Evolutionary conservation across 2,329 filamentous ascomycete species (phyloP).

Genomic region (Neonectria punicea): DNA sequence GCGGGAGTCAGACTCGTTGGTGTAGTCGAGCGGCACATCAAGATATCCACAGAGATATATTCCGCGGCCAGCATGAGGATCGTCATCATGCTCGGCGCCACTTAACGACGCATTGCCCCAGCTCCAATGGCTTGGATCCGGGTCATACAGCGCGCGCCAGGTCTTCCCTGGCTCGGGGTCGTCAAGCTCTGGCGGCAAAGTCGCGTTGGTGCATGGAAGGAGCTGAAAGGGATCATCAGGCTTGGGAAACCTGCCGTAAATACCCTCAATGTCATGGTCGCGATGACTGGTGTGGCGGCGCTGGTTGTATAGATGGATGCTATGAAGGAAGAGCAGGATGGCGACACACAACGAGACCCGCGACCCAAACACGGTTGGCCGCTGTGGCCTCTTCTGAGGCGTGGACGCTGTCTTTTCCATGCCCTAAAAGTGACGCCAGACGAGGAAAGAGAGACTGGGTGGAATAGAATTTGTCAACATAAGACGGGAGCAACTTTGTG

Average conservation of each 20-base stretch:
- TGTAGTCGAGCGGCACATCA: slow-evolving; percentile 60
- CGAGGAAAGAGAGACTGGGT: neutral
- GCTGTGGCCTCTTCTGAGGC: neutral
- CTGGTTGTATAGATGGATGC: neutral
- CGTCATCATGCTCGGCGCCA: slow-evolving; percentile 27
- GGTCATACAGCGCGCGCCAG: slow-evolving; percentile 56
- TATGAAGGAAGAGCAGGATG: slow-evolving; percentile 6
- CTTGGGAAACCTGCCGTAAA: slow-evolving; percentile 48
- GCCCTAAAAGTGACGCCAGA: neutral
- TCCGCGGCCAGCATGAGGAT: slow-evolving; percentile 52
- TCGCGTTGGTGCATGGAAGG: slow-evolving; percentile 57
- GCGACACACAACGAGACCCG: neutral
- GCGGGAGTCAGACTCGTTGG: slow-evolving; percentile 54
- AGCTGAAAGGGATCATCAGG: slow-evolving; percentile 58
- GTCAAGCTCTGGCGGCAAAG: slow-evolving; percentile 54
- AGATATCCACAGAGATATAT: slow-evolving; percentile 61
- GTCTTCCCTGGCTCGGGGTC: slow-evolving; percentile 49
- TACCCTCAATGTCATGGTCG: neutral
- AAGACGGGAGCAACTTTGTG: neutral
- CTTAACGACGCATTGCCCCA: slow-evolving; percentile 50
- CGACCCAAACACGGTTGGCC: neutral
- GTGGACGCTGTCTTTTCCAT: slow-evolving; percentile 1
- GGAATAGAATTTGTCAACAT: neutral
- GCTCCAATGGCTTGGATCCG: slow-evolving; percentile 57
- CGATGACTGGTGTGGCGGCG: neutral